Evolutionary conservation across 371 early-diverging fungal species (phyloP).

Genomic region (Mortierella sp.): DNA sequence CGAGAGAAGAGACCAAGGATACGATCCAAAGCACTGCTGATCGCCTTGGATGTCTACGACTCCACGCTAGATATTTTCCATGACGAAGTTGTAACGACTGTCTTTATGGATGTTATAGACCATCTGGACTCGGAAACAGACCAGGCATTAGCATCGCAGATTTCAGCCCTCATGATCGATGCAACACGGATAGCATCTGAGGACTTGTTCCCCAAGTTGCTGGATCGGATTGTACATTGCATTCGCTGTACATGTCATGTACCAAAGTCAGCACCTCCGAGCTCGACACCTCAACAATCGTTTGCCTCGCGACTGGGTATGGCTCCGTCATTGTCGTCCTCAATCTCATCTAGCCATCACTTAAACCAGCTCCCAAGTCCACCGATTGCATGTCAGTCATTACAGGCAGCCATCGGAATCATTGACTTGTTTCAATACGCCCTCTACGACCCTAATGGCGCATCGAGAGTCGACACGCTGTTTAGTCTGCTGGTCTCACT

Average conservation of each 20-base stretch:
- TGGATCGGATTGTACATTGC: slow-evolving; percentile 58
- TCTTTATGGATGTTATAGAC: slow-evolving; percentile 70
- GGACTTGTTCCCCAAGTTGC: slow-evolving; percentile 58
- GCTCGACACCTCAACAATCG: slow-evolving; percentile 19
- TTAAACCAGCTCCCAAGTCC: slow-evolving; percentile 6
- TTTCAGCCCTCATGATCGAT: slow-evolving; percentile 62
- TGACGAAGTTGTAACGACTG: slow-evolving; percentile 58
- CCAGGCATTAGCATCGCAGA: slow-evolving; percentile 56
- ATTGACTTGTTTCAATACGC: slow-evolving; percentile 54
- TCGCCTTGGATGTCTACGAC: slow-evolving; percentile 64
- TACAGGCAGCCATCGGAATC: slow-evolving; percentile 44
- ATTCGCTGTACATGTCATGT: slow-evolving; percentile 58
- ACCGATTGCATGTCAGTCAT: slow-evolving; percentile 37
- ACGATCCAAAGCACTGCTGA: slow-evolving; percentile 63
- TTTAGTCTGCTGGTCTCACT: slow-evolving; percentile 62
- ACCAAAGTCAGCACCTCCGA: slow-evolving; percentile 23
- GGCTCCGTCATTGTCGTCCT: slow-evolving; percentile 34
- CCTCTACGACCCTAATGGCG: slow-evolving; percentile 49
- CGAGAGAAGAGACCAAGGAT: slow-evolving; percentile 53
- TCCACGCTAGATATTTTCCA: slow-evolving; percentile 70
- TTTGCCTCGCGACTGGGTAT: slow-evolving; percentile 43
- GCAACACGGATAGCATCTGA: slow-evolving; percentile 52
- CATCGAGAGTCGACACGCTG: slow-evolving; percentile 55
- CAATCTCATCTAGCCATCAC: slow-evolving; percentile 17
- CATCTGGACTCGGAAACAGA: slow-evolving; percentile 64